Percentiles rank a stretch among this genome's conserved stretches.
Conservation (phyloP, 441 rosid species). For the Brassica hybrid region DNA sequence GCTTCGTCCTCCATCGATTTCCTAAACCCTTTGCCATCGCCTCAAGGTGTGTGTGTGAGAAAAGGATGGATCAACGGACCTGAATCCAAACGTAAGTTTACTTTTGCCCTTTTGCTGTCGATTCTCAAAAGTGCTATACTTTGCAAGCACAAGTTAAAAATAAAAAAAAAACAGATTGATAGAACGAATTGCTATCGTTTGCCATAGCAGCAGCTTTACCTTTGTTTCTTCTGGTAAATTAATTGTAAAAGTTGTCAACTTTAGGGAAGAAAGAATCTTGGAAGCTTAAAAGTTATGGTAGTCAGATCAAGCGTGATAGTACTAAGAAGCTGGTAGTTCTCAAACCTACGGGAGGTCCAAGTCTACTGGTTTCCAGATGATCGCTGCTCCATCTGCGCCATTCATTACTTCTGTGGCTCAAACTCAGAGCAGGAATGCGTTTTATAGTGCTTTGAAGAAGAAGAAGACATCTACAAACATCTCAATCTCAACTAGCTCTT, state of each 20-base stretch:
- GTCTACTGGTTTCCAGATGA: neutral
- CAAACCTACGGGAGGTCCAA: slow-evolving; percentile 47
- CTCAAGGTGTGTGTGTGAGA: slow-evolving; percentile 58
- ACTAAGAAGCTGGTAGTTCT: slow-evolving; percentile 80
- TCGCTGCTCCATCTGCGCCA: too few relatives aligned
- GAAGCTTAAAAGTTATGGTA: slow-evolving; percentile 41
- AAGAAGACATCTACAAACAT: slow-evolving; percentile 58
- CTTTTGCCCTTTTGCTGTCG: neutral
- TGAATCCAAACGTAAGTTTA: slow-evolving; percentile 39
- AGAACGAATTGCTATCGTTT: slow-evolving; percentile 21
- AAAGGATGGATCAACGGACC: slow-evolving; percentile 70
- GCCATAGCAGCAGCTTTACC: neutral
- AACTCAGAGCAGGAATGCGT: too few relatives aligned
- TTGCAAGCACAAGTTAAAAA: neutral
- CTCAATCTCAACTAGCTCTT: slow-evolving; percentile 42
- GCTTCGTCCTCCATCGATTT: too few relatives aligned
- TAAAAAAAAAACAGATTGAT: slow-evolving; percentile 18
- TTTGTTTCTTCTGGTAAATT: neutral
- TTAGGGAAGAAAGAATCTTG: slow-evolving; percentile 18
- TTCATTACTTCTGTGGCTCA: too few relatives aligned
- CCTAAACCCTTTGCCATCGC: too few relatives aligned
- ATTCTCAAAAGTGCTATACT: slow-evolving; percentile 5
- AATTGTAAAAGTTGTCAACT: neutral
- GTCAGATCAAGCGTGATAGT: slow-evolving; percentile 63
- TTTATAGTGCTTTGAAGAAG: slow-evolving; percentile 35